A percentile compares a stretch with the other conserved stretches of the same genome.
Evolutionary conservation across 768 basidiomycete genomes (phyloP).

Genomic region (Suillus luteus): DNA sequence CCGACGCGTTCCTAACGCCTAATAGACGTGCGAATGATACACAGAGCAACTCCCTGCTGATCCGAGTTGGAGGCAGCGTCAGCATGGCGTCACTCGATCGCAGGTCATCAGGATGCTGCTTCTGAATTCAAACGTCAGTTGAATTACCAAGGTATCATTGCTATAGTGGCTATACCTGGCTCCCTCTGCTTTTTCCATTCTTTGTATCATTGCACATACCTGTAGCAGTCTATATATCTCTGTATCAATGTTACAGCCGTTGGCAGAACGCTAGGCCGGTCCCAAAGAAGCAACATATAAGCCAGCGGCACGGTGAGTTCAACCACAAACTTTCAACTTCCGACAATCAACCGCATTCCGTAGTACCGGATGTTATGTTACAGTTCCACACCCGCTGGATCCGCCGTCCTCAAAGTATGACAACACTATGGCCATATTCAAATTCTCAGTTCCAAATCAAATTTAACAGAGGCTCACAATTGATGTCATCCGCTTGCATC

Average conservation of each 20-base stretch:
- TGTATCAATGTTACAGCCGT: not conserved
- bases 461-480: not conserved
- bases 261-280: not conserved
- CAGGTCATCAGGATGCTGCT: not conserved
- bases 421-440: not conserved
- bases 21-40: not conserved
- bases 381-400: too few relatives aligned
- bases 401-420: too few relatives aligned
- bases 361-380: too few relatives aligned
- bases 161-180: not conserved
- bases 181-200: not conserved
- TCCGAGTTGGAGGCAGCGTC: not conserved
- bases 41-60: not conserved
- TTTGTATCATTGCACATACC: not conserved
- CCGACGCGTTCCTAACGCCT: not conserved
- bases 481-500: too few relatives aligned
- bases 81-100: not conserved
- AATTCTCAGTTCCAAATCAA: not conserved
- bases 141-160: not conserved
- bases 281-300: not conserved
- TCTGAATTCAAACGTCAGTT: not conserved
- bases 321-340: not conserved
- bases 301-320: not conserved
- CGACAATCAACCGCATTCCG: not conserved
- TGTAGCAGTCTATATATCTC: not conserved